phyloP scores from a whole-genome alignment of 116 monocot genomes.

The Papilionanthe hybrid region DNA sequence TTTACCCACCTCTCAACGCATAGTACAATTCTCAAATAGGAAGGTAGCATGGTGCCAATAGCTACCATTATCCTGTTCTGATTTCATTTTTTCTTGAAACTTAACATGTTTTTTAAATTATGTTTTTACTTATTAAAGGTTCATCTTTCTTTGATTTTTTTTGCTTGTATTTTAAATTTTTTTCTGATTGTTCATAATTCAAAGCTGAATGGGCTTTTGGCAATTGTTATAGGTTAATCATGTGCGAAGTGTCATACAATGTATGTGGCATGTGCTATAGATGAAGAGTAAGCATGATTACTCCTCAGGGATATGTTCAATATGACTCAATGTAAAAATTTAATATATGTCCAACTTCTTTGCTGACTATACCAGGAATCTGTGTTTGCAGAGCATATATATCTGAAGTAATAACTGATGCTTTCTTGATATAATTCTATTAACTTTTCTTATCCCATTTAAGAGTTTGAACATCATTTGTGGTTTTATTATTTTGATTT shows the following conservation, averaged over 20 bases:
- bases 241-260: not conserved
- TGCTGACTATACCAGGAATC: not conserved
- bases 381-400: not conserved
- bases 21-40: slow-evolving; percentile 96
- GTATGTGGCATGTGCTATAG: not conserved
- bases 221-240: not conserved
- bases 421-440: not conserved
- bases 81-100: not conserved
- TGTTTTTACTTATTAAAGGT: not conserved
- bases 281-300: not conserved
- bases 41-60: slow-evolving; percentile 39
- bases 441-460: not conserved
- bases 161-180: not conserved
- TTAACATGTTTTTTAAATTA: not conserved
- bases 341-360: not conserved
- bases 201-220: not conserved
- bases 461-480: not conserved
- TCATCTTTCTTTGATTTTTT: not conserved
- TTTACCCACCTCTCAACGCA: slow-evolving; percentile 89
- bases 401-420: not conserved
- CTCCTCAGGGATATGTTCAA: not conserved
- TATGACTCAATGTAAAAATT: not conserved
- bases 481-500: not conserved
- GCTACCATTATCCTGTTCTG: not conserved
- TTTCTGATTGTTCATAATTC: not conserved